These are phyloP conservation scores for Bondarzewia mesenterica DNA, from an alignment of 1,284 basidiomycete species.

Conservation along the genomic window DNA sequence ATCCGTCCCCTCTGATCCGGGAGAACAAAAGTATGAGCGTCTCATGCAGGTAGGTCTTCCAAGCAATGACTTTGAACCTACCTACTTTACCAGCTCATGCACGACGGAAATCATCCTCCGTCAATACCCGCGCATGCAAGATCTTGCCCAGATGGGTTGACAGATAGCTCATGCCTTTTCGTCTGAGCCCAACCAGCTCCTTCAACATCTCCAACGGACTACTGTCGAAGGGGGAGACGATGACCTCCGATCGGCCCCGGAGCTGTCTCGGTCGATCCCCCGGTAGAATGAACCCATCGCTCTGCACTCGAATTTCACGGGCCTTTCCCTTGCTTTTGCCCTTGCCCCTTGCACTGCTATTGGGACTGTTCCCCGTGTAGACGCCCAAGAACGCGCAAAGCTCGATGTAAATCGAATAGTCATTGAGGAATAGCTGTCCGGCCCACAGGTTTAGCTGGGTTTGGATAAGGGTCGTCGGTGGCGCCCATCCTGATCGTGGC, in stretches of 20 bases:
- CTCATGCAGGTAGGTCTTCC: not conserved
- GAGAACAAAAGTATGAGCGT: no score
- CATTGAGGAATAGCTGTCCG: constrained; percentile 33
- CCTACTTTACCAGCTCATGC: not conserved
- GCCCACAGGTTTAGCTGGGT: constrained; percentile 34
- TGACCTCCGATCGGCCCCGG: constrained; percentile 10
- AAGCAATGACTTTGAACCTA: not conserved
- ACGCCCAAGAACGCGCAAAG: constrained; percentile 31
- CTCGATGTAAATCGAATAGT: constrained; percentile 23
- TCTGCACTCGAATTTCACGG: no score
- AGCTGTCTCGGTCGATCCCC: not conserved
- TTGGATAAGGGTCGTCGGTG: constrained; percentile 14
- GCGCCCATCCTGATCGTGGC: constrained; percentile 12
- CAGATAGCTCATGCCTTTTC: constrained; percentile 31
- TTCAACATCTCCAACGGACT: constrained; percentile 27
- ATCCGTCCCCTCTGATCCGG: no score
- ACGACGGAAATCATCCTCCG: constrained; percentile 17
- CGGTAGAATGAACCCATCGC: constrained; percentile 29
- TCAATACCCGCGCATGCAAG: constrained; percentile 24
- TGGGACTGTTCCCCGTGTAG: constrained; percentile 12
- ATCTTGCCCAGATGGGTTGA: constrained; percentile 36
- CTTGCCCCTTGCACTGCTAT: constrained; percentile 9
- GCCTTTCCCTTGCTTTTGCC: constrained; percentile 10
- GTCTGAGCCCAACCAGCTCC: constrained; percentile 25
- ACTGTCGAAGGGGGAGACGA: constrained; percentile 19